These are phyloP conservation scores for Cutaneotrichosporon cavernicola DNA, from an alignment of 1,284 basidiomycete genomes.

Conservation along the genomic window DNA sequence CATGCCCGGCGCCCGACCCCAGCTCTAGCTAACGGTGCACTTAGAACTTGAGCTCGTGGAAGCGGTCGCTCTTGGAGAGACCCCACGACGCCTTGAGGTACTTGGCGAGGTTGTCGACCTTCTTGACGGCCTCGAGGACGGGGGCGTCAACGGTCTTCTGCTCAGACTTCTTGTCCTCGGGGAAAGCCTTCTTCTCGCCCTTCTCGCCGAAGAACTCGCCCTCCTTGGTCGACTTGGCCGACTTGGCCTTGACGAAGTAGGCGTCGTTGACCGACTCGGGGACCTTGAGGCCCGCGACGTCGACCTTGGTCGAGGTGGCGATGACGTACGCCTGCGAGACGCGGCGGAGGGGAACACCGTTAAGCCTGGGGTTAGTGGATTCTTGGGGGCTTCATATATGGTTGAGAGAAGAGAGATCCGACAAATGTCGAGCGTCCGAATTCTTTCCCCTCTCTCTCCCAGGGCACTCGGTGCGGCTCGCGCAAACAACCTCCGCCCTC, in stretches of 20 bases:
- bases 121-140: slow-evolving; percentile 83
- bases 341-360: slow-evolving; percentile 96
- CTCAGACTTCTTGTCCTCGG: slow-evolving; percentile 84
- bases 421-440: not conserved
- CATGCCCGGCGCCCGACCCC: slow-evolving; percentile 19
- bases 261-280: slow-evolving; percentile 90
- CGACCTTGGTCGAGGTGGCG: slow-evolving; percentile 94
- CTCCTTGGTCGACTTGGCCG: slow-evolving; percentile 77
- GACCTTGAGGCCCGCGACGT: slow-evolving; percentile 68
- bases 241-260: slow-evolving; percentile 84
- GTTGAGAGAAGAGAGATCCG: not conserved
- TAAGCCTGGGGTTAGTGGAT: slow-evolving; percentile 57
- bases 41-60: slow-evolving; percentile 57
- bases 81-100: slow-evolving; percentile 94
- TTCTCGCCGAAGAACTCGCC: slow-evolving; percentile 94
- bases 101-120: slow-evolving; percentile 86
- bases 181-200: slow-evolving; percentile 81
- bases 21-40: slow-evolving; percentile 16
- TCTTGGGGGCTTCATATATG: not conserved
- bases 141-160: slow-evolving; percentile 87
- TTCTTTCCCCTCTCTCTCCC: not conserved
- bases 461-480: not conserved
- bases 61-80: slow-evolving; percentile 77
- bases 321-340: slow-evolving; percentile 99
- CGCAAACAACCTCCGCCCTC: not conserved